Conservation (phyloP, 2,329 filamentous ascomycete species). For the Arthrobotrys conoides region DNA sequence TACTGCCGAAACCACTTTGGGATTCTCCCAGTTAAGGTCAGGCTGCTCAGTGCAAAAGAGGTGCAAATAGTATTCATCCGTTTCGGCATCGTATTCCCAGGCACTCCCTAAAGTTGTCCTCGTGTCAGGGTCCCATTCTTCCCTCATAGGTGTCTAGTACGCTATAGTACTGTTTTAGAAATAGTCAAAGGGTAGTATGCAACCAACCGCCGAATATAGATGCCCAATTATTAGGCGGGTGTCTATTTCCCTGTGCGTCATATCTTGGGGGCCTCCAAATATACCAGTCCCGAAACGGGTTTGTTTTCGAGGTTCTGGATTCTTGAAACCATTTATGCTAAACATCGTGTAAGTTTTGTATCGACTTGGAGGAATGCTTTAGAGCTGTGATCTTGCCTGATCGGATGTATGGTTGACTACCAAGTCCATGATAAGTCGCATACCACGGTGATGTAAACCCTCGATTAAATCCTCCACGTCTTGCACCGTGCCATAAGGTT, state of each 20-base stretch:
- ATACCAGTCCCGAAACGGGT: constrained; percentile 74
- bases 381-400: constrained; percentile 66
- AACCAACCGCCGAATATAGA: constrained; percentile 67
- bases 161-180: too few relatives aligned
- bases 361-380: background rate
- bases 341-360: background rate
- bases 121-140: background rate
- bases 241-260: constrained; percentile 71
- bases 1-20: constrained; percentile 77
- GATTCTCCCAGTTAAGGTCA: constrained; percentile 86
- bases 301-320: constrained; percentile 70
- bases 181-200: background rate
- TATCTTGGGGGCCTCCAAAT: constrained; percentile 74
- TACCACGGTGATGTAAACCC: constrained; percentile 74
- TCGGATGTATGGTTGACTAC: constrained; percentile 84
- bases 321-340: constrained; percentile 73
- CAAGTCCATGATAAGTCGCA: constrained; percentile 81
- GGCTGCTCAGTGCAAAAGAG: constrained; percentile 83
- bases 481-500: constrained; percentile 76
- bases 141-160: background rate
- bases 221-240: constrained; percentile 74
- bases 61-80: constrained; percentile 72
- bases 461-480: constrained; percentile 76
- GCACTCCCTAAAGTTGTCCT: constrained; percentile 64
- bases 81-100: constrained; percentile 71